Evolutionary conservation across 305 asterid genomes (phyloP).

Genomic region (Salvia sclarea): DNA sequence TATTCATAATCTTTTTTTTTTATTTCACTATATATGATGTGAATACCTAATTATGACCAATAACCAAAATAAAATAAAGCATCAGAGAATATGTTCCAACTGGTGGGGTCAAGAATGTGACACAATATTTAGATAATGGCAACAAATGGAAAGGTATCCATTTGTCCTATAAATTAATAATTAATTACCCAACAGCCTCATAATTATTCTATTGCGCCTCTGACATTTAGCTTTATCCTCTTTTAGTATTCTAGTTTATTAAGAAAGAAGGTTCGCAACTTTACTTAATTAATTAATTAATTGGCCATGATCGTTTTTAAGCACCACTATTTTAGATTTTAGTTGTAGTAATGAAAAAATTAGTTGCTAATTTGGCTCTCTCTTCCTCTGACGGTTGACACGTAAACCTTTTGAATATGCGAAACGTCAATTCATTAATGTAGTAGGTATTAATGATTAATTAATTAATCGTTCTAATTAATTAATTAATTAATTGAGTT

Average conservation of each 20-base stretch:
- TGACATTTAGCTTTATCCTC: slow-evolving; percentile 25
- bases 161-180: slow-evolving; percentile 1
- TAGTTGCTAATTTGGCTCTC: neutral
- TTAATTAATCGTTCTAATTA: neutral
- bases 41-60: slow-evolving; percentile 1
- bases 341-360: neutral
- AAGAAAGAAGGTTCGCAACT: neutral
- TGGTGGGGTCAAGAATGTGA: neutral
- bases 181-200: slow-evolving; percentile 18
- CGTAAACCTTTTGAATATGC: neutral
- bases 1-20: neutral
- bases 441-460: neutral
- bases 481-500: neutral
- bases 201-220: slow-evolving; percentile 26
- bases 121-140: neutral
- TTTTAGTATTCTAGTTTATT: neutral
- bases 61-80: neutral
- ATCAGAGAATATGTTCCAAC: slow-evolving; percentile 25
- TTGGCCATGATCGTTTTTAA: neutral
- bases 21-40: neutral
- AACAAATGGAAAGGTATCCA: slow-evolving; percentile 3
- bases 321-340: neutral
- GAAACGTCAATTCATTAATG: neutral
- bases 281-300: neutral
- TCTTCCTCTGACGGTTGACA: neutral